phyloP scores from a whole-genome alignment of 202 grass and related monocot species.

The Zizania palustris region DNA sequence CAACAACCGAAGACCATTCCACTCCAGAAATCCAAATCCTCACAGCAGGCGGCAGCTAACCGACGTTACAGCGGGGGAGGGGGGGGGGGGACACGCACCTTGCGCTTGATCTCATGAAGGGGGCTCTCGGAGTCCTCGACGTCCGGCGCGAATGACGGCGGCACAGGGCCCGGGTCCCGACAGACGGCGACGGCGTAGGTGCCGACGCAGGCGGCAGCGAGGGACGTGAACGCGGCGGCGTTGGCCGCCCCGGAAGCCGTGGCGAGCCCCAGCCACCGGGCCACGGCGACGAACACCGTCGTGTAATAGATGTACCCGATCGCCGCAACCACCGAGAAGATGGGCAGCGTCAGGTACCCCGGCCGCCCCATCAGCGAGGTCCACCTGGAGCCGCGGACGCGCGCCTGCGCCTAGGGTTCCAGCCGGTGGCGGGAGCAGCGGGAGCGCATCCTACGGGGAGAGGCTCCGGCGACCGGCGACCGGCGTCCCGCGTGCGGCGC shows the following conservation, averaged over 20 bases:
- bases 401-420: constrained; percentile 50
- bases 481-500: constrained; percentile 26
- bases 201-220: constrained; percentile 53
- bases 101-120: constrained; percentile 93
- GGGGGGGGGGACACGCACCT: constrained; percentile 52
- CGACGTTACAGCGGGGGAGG: background rate
- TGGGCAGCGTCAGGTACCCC: constrained; percentile 86
- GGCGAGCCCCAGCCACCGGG: constrained; percentile 72
- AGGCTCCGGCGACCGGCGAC: background rate
- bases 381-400: background rate
- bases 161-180: constrained; percentile 80
- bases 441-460: constrained; percentile 26
- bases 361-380: constrained; percentile 59
- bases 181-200: constrained; percentile 69
- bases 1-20: constrained; percentile 4
- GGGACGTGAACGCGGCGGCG: constrained; percentile 61
- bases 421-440: constrained; percentile 28
- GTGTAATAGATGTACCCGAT: constrained; percentile 92
- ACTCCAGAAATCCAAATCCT: constrained; percentile 35
- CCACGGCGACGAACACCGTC: constrained; percentile 76
- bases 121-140: constrained; percentile 63
- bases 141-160: constrained; percentile 62
- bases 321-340: constrained; percentile 69
- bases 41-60: background rate
- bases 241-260: constrained; percentile 76